Evolutionary conservation across 768 basidiomycete genomes (phyloP).

Genomic region (Termitomyces sp.): DNA sequence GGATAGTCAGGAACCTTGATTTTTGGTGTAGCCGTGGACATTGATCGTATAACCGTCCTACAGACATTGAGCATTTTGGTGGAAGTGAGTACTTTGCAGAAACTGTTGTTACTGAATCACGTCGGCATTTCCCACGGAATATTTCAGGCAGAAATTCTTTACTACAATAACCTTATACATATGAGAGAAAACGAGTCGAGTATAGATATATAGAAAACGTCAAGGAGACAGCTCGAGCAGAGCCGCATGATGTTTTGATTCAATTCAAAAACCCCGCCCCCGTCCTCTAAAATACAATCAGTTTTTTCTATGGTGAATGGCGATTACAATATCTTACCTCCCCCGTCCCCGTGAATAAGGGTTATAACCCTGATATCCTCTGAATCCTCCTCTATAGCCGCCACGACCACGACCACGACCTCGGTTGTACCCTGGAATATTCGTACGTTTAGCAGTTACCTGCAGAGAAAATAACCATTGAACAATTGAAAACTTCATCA

Average conservation of each 20-base stretch:
- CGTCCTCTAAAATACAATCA: conserved; percentile 25
- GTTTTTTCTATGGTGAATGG: not conserved
- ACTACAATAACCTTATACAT: conserved; percentile 6
- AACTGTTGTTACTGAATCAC: not conserved
- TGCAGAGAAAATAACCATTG: conserved; percentile 21
- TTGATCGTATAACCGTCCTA: conserved; percentile 29
- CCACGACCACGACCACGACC: conserved; percentile 77
- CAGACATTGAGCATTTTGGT: conserved; percentile 31
- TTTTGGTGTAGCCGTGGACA: conserved; percentile 37
- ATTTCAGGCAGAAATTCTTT: conserved; percentile 1
- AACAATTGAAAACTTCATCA: not conserved
- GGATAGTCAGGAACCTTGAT: conserved; percentile 38
- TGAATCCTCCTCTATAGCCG: conserved; percentile 44
- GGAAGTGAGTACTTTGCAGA: not conserved
- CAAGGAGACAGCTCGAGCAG: conserved; percentile 1
- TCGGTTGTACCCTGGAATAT: conserved; percentile 87
- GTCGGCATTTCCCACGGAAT: conserved; percentile 4
- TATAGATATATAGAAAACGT: conserved; percentile 13
- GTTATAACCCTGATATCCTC: conserved; percentile 45
- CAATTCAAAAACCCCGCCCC: conserved; percentile 63
- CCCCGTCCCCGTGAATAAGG: conserved; percentile 68
- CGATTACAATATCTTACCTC: conserved; percentile 42
- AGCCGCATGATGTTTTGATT: conserved; percentile 8
- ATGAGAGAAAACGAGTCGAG: conserved; percentile 1
- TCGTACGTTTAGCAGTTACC: conserved; percentile 96